phyloP scores from a whole-genome alignment of 2,329 filamentous ascomycete genomes.

The Ophiobolus disseminans region DNA sequence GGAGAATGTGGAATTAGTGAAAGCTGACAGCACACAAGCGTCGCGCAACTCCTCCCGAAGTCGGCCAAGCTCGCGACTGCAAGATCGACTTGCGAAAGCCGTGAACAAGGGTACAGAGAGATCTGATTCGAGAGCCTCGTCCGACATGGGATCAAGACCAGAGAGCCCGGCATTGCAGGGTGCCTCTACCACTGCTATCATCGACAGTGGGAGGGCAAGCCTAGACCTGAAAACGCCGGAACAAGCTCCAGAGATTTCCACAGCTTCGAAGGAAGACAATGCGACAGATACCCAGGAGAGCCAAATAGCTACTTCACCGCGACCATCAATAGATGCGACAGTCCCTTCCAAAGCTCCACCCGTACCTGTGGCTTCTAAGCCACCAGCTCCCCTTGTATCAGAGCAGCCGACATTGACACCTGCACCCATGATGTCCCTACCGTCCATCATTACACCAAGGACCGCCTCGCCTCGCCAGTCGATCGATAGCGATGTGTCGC shows the following conservation, averaged over 20 bases:
- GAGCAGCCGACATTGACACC: conserved; percentile 47
- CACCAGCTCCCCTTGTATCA: conserved; percentile 29
- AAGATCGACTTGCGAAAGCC: conserved; percentile 87
- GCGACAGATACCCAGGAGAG: conserved; percentile 18
- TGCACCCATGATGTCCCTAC: conserved; percentile 40
- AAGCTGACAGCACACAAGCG: conserved; percentile 50
- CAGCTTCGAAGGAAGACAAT: conserved; percentile 19
- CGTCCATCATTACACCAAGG: conserved; percentile 39
- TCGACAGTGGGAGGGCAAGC: conserved; percentile 54
- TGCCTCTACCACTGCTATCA: conserved; percentile 17
- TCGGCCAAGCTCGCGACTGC: conserved; percentile 79
- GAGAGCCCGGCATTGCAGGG: conserved; percentile 61
- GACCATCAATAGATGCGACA: conserved; percentile 37
- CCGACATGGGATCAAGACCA: conserved; percentile 59
- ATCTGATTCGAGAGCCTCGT: conserved; percentile 56
- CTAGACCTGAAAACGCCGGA: conserved; percentile 51
- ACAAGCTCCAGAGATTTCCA: conserved; percentile 27
- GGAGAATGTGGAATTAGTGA: neutral
- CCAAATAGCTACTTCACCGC: conserved; percentile 16
- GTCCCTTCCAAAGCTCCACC: conserved; percentile 11
- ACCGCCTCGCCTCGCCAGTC: conserved; percentile 42
- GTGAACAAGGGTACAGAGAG: conserved; percentile 74
- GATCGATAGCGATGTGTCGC: conserved; percentile 40
- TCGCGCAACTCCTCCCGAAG: conserved; percentile 71
- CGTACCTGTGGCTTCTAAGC: conserved; percentile 17